Evolutionary conservation across 306 rosid species (phyloP).

Genomic region (Rosa rugosa): DNA sequence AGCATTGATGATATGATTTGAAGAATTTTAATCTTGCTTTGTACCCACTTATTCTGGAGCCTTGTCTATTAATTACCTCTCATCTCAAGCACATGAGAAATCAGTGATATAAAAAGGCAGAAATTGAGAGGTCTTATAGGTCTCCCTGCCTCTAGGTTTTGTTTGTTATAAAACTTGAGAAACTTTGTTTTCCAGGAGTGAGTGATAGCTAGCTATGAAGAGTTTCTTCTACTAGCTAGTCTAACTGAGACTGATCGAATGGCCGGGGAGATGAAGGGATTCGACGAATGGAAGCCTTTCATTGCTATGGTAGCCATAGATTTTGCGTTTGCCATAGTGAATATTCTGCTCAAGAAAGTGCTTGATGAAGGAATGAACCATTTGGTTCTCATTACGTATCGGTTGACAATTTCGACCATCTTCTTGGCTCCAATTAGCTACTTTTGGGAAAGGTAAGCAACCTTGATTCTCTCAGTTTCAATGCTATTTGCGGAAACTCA

Average conservation of each 20-base stretch:
- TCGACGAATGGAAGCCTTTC: constrained; percentile 79
- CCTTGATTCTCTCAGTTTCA: neutral
- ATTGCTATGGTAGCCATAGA: constrained; percentile 69
- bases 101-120: constrained; percentile 4
- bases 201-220: neutral
- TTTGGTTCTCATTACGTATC: constrained; percentile 82
- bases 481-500: neutral
- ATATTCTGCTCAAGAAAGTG: constrained; percentile 81
- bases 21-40: constrained; percentile 77
- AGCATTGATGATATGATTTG: constrained; percentile 61
- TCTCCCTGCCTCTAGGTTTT: constrained; percentile 2
- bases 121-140: constrained; percentile 25
- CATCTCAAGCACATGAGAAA: constrained; percentile 22
- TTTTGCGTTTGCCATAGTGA: constrained; percentile 62
- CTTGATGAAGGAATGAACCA: constrained; percentile 83
- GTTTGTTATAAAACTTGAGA: neutral
- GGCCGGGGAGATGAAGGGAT: constrained; percentile 35
- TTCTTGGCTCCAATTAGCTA: constrained; percentile 73
- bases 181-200: neutral
- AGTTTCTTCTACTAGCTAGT: neutral
- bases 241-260: constrained; percentile 1
- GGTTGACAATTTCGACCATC: constrained; percentile 65
- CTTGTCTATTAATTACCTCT: constrained; percentile 22
- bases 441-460: constrained; percentile 67
- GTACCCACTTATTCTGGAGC: constrained; percentile 52